These are phyloP conservation scores for Pulveroboletus sp. DNA, from an alignment of 768 basidiomycete genomes.

Conservation along the genomic window DNA sequence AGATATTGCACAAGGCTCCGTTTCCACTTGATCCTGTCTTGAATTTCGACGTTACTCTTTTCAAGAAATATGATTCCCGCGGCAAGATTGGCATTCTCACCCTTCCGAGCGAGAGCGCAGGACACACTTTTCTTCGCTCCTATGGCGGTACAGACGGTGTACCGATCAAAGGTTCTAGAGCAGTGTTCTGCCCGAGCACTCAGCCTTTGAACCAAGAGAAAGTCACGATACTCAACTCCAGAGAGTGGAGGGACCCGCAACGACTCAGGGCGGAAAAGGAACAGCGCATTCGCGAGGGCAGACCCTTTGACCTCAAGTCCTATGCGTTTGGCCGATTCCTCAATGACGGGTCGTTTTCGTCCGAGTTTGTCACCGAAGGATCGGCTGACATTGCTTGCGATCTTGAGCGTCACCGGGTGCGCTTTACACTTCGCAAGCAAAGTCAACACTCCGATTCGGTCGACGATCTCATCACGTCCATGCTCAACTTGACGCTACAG, in stretches of 20 bases:
- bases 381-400: slow-evolving; percentile 35
- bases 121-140: slow-evolving; percentile 23
- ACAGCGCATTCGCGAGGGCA: slow-evolving; percentile 19
- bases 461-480: not conserved
- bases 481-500: not conserved
- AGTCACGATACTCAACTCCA: slow-evolving; percentile 23
- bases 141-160: slow-evolving; percentile 29
- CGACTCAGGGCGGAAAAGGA: slow-evolving; percentile 23
- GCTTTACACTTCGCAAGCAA: slow-evolving; percentile 31
- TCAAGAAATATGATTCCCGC: slow-evolving; percentile 17
- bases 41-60: slow-evolving; percentile 36
- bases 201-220: slow-evolving; percentile 20
- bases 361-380: slow-evolving; percentile 28
- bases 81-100: slow-evolving; percentile 32
- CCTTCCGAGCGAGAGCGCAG: slow-evolving; percentile 21
- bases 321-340: slow-evolving; percentile 38
- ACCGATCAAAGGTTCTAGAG: slow-evolving; percentile 21
- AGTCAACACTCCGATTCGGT: slow-evolving; percentile 8
- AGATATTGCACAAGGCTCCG: slow-evolving; percentile 32
- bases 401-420: slow-evolving; percentile 29
- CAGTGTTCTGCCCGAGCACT: slow-evolving; percentile 22
- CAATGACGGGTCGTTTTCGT: slow-evolving; percentile 32
- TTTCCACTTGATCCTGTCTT: slow-evolving; percentile 24
- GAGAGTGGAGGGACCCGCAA: slow-evolving; percentile 31
- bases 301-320: slow-evolving; percentile 19